phyloP scores from a whole-genome alignment of 164 flowering plant species.

The Aristolochia fimbriata region DNA sequence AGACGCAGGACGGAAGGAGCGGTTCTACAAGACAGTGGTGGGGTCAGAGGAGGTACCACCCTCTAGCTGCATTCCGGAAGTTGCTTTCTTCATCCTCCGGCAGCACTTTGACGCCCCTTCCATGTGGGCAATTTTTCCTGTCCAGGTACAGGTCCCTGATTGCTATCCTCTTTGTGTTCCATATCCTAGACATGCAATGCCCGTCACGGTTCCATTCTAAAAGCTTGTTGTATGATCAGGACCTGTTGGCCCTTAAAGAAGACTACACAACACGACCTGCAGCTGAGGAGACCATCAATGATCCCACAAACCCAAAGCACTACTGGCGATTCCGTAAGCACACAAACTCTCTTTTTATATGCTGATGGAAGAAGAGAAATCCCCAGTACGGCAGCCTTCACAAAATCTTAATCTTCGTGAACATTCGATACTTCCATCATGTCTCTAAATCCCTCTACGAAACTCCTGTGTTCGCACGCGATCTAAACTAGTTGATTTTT shows the following conservation, averaged over 20 bases:
- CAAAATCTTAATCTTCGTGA: background rate
- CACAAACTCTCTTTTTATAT: background rate
- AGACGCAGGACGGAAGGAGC: slow-evolving; percentile 76
- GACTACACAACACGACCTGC: slow-evolving; percentile 86
- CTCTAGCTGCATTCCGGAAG: slow-evolving; percentile 62
- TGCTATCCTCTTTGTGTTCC: background rate
- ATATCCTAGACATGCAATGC: background rate
- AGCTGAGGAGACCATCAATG: slow-evolving; percentile 85
- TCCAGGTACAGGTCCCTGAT: slow-evolving; percentile 51
- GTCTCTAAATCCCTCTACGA: too few relatives aligned
- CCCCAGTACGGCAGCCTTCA: background rate
- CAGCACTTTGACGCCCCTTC: slow-evolving; percentile 94
- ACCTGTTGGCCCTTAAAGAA: slow-evolving; percentile 75
- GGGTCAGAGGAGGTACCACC: slow-evolving; percentile 70
- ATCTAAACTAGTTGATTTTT: background rate
- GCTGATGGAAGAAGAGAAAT: background rate
- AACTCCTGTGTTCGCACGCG: too few relatives aligned
- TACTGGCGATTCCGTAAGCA: slow-evolving; percentile 95
- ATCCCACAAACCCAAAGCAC: slow-evolving; percentile 96
- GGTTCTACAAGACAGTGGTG: slow-evolving; percentile 52
- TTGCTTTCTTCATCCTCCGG: slow-evolving; percentile 50
- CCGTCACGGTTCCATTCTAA: background rate
- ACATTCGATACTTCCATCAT: too few relatives aligned
- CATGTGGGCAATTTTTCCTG: slow-evolving; percentile 99
- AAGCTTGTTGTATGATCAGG: slow-evolving; percentile 35